Evolutionary conservation across 768 basidiomycete genomes (phyloP), one percentile per base, ranked within the genome.

Genomic region (Hygrocybe punicea): DNA sequence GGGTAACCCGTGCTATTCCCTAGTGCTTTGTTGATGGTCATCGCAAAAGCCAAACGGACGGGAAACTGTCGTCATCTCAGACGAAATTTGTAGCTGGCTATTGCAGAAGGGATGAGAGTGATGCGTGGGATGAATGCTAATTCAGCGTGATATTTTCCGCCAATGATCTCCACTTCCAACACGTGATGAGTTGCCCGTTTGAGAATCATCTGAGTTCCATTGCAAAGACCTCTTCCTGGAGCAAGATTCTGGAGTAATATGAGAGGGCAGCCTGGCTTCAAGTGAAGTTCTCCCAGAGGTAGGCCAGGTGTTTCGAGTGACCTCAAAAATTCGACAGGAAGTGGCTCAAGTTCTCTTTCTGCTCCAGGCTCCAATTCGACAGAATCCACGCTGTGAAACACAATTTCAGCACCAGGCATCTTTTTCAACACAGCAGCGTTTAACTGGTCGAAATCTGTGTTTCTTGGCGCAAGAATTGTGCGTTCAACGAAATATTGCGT

Each of bases 11-110:
- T n/a, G n/a, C n/a, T n/a, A n/a, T n/a, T n/a, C n/a, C n/a, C n/a
- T n/a, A n/a, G n/a, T n/a, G n/a, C n/a, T n/a, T 80, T 81, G 66
- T 81, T 80, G 62, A 81, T 77, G 1, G 78, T 71, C 63, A 80
- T 71, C 0, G 75, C 75, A 71, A 81, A 81, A 10, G 74, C 76
- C 5, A 80, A 65, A 2, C 68, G 64, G 14, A 80, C 60, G 25
- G 79, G 78, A 56, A 78, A 79, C 62, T 81, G 78, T 1, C 61
- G 63, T 0, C 72, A 70, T 16, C 37, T 55, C 33, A 79, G 62
- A 11, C 56, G 51, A 57, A 78, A 71, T 4, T 71, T 44, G 23
- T 69, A 42, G 21, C 69, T 63, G 23, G 59, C 64, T 35, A 17
- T 54, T 51, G 16, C 58, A 62, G 71, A 63, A 4, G 75, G 67